Evolutionary conservation across 805 yeast species (phyloP).

Genomic region (Barnettozyma sucrosica): DNA sequence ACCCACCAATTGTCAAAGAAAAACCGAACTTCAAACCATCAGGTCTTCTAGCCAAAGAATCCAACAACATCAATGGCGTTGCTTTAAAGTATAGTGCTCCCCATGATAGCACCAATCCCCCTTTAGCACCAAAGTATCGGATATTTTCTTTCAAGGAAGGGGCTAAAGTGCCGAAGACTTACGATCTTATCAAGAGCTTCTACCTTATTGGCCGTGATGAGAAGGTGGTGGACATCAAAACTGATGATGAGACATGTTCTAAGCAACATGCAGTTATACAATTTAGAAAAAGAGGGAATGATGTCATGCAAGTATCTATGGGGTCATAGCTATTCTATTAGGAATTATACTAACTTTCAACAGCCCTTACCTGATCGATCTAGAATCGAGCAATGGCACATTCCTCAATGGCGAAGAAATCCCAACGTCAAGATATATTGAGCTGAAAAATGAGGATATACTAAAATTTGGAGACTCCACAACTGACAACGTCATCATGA

Average conservation of each 20-base stretch:
- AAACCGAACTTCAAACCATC: slow-evolving; percentile 26
- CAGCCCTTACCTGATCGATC: slow-evolving; percentile 39
- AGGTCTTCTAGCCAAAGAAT: slow-evolving; percentile 37
- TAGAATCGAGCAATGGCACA: slow-evolving; percentile 45
- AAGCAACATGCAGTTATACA: slow-evolving; percentile 47
- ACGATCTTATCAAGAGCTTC: slow-evolving; percentile 24
- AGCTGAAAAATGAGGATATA: slow-evolving; percentile 36
- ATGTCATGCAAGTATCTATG: slow-evolving; percentile 8
- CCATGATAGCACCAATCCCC: slow-evolving; percentile 28
- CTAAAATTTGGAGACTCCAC: slow-evolving; percentile 33
- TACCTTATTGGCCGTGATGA: slow-evolving; percentile 34
- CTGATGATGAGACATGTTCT: slow-evolving; percentile 34
- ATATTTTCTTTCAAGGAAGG: slow-evolving; percentile 28
- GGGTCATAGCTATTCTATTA: neutral
- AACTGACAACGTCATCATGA: slow-evolving; percentile 27
- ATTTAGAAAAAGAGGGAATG: slow-evolving; percentile 27
- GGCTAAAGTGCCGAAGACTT: slow-evolving; percentile 21
- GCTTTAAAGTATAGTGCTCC: slow-evolving; percentile 37
- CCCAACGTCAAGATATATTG: slow-evolving; percentile 37
- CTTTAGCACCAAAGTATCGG: slow-evolving; percentile 23
- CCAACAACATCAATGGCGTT: slow-evolving; percentile 30
- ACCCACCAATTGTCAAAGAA: slow-evolving; percentile 5
- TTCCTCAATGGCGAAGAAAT: slow-evolving; percentile 34
- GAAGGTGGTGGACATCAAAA: slow-evolving; percentile 32
- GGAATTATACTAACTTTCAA: slow-evolving; percentile 4